Evolutionary conservation across 2,329 filamentous ascomycete genomes (phyloP), one percentile per base, ranked within the genome.

Genomic region (Chaetomium strumarium): DNA sequence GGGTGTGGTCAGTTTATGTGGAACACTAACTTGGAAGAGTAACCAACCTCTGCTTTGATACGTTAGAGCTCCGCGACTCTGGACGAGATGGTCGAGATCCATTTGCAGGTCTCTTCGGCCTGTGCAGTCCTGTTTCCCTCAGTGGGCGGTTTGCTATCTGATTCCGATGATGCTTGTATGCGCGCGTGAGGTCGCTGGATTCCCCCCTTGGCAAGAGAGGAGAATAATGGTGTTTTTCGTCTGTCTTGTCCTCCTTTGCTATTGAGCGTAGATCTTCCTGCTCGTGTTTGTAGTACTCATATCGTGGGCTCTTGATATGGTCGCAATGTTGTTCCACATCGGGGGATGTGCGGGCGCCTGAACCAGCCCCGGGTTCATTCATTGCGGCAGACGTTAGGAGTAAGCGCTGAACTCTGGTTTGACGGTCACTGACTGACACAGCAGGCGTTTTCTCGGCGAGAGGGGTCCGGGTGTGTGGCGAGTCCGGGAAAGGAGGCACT

Each of bases 21-120:
- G 7, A 30, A 39, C 33, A 10, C 16, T 14, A 9, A 14, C 17
- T 29, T 6, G 12, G 14, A 13, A 4, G 11, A 43, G 29, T 14
- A 8, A 16, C 31, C 3, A 30, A 51, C 53, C 51, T 46, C 33
- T 47, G 52, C 12, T 52, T 57, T 2, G 57, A 58, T 14, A 58
- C 45, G n/a, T 57, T 55, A 16, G 55, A 57, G 30, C 55, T 51
- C 20, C 55, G 46, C 17, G 55, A 58, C n/a, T 33, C 42, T 41
- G 57, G 52, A 9, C 57, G 57, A 34, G 38, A 19, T 41, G 57
- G 52, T 6, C 55, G 57, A 38, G 41, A 19, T 5, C 38, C 46
- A 16, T 46, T 33, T 10, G 34, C n/a, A 12, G 46, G 2, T 14
- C 19, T 42, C 10, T 8, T 2, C 10, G 19, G 17, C 17, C 42